phyloP scores from a whole-genome alignment of 2,329 filamentous ascomycete genomes.

The Botrytis cinerea region DNA sequence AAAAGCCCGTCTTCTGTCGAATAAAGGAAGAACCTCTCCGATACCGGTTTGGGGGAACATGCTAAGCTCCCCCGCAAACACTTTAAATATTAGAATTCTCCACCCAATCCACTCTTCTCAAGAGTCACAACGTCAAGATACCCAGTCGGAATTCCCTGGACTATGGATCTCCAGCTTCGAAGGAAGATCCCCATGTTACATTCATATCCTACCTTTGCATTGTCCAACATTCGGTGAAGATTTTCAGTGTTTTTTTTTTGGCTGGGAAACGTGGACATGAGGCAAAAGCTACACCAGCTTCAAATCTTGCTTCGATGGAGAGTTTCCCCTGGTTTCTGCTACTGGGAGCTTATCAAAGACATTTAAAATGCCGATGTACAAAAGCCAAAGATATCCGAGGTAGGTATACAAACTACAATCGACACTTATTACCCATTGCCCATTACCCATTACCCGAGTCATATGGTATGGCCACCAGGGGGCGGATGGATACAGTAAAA shows the following conservation, averaged over 20 bases:
- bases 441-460: not conserved
- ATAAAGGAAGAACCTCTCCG: not conserved
- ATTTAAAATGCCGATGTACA: not conserved
- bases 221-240: not conserved
- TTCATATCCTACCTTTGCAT: no score
- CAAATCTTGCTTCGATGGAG: not conserved
- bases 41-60: slow-evolving; percentile 3
- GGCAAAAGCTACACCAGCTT: not conserved
- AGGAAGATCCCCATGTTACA: not conserved
- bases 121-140: not conserved
- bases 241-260: no score
- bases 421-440: not conserved
- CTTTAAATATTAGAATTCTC: not conserved
- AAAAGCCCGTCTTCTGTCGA: not conserved
- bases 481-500: not conserved
- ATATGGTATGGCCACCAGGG: not conserved
- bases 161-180: not conserved
- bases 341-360: not conserved
- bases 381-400: not conserved
- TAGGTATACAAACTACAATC: not conserved
- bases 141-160: not conserved
- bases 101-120: slow-evolving; percentile 1
- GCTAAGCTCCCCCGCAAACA: slow-evolving; percentile 5
- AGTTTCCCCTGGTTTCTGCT: not conserved
- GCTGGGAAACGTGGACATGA: not conserved